Conservation (phyloP, 768 basidiomycete genomes). For the Suillus hirtellus region DNA sequence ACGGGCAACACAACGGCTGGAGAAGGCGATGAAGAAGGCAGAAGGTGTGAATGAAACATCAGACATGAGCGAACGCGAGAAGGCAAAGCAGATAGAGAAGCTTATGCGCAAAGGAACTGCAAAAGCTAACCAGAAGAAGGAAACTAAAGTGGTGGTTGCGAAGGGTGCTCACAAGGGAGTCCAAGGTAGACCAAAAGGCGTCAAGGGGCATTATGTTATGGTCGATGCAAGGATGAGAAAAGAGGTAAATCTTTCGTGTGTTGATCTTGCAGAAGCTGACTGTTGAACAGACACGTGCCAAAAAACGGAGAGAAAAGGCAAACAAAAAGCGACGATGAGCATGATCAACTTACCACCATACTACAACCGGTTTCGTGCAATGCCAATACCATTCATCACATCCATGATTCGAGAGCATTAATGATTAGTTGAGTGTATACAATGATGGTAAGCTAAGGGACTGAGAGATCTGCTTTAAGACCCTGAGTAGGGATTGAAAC, state of each 20-base stretch:
- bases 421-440: neutral
- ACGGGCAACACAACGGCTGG: constrained; percentile 79
- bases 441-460: neutral
- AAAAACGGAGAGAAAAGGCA: constrained; percentile 77
- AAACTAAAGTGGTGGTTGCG: constrained; percentile 87
- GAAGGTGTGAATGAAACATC: constrained; percentile 86
- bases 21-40: constrained; percentile 95
- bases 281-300: constrained; percentile 66
- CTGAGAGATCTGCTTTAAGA: neutral
- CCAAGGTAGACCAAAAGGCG: constrained; percentile 91
- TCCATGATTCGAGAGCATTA: neutral
- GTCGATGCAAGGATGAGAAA: constrained; percentile 93
- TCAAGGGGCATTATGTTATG: constrained; percentile 95
- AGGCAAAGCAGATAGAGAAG: constrained; percentile 91
- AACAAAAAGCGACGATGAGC: constrained; percentile 55
- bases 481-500: constrained; percentile 29
- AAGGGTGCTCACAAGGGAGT: constrained; percentile 87
- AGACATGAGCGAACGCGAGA: constrained; percentile 94
- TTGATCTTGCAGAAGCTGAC: constrained; percentile 11
- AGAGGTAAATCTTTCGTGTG: constrained; percentile 51
- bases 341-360: neutral
- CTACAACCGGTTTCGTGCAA: neutral
- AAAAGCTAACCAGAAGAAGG: constrained; percentile 66
- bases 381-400: neutral
- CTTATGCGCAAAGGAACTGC: constrained; percentile 81